Conservation (phyloP, 441 rosid species). For the Eugenia klotzschiana region DNA sequence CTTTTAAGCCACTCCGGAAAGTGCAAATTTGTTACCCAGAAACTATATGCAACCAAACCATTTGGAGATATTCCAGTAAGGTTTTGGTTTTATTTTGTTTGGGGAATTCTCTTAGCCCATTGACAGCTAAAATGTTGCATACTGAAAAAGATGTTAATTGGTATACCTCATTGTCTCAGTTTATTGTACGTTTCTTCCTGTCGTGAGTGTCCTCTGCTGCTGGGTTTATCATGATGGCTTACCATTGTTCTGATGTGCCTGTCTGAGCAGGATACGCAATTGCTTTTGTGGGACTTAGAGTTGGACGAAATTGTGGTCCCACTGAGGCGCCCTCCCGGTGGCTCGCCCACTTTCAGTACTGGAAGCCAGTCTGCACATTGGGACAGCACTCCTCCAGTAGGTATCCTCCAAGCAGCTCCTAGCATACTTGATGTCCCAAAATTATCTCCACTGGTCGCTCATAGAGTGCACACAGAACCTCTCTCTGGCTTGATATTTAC, state of each 20-base stretch:
- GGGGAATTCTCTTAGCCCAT: neutral
- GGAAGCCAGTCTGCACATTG: conserved; percentile 97
- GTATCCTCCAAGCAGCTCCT: conserved; percentile 82
- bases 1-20: neutral
- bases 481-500: conserved; percentile 83
- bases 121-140: neutral
- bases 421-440: conserved; percentile 83
- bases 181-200: neutral
- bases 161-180: neutral
- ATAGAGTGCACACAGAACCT: conserved; percentile 83
- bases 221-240: neutral
- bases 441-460: conserved; percentile 71
- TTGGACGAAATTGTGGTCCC: conserved; percentile 98
- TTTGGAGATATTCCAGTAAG: neutral
- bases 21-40: neutral
- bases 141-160: neutral
- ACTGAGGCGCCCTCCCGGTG: conserved; percentile 79
- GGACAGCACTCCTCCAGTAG: conserved; percentile 62
- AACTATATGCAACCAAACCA: neutral
- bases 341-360: conserved; percentile 87
- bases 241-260: neutral
- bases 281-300: conserved; percentile 95
- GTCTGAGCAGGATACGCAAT: conserved; percentile 65
- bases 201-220: neutral
- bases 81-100: neutral